phyloP scores from a whole-genome alignment of 768 basidiomycete genomes.

The Solioccasus polychromus region DNA sequence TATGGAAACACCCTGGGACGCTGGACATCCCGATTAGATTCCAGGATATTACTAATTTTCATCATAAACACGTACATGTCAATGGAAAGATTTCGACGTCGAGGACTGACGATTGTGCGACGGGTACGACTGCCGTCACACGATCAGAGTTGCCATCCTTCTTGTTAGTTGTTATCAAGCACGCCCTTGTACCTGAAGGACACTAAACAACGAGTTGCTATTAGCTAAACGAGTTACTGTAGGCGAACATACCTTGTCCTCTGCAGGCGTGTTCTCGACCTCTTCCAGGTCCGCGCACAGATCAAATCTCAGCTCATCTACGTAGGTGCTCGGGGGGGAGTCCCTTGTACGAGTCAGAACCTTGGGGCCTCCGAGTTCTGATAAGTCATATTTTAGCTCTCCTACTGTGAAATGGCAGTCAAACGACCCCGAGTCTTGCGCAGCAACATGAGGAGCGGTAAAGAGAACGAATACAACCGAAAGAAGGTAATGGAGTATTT shows the following conservation, averaged over 20 bases:
- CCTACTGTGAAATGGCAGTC: conserved; percentile 49
- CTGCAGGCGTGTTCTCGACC: conserved; percentile 43
- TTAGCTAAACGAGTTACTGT: conserved; percentile 1
- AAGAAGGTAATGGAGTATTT: conserved; percentile 5
- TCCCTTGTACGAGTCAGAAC: conserved; percentile 48
- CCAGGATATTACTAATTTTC: not conserved
- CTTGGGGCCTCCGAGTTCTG: conserved; percentile 49
- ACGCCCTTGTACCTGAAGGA: conserved; percentile 63
- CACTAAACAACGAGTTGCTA: conserved; percentile 46
- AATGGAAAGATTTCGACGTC: conserved; percentile 25
- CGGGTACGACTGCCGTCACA: conserved; percentile 71
- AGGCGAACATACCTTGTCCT: conserved; percentile 62
- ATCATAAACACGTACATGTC: conserved; percentile 36
- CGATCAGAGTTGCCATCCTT: conserved; percentile 56
- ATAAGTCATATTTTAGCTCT: conserved; percentile 58
- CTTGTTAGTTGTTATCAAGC: conserved; percentile 64
- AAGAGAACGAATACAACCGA: conserved; percentile 20
- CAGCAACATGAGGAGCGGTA: conserved; percentile 22
- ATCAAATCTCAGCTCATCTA: conserved; percentile 62
- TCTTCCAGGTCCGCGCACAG: conserved; percentile 59
- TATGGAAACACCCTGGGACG: conserved; percentile 53
- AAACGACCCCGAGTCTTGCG: conserved; percentile 42
- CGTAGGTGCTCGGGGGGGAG: conserved; percentile 60
- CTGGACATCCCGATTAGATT: conserved; percentile 32
- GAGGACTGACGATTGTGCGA: conserved; percentile 44